phyloP scores from a whole-genome alignment of 805 yeast genomes.

The Ogataea degrootiae region DNA sequence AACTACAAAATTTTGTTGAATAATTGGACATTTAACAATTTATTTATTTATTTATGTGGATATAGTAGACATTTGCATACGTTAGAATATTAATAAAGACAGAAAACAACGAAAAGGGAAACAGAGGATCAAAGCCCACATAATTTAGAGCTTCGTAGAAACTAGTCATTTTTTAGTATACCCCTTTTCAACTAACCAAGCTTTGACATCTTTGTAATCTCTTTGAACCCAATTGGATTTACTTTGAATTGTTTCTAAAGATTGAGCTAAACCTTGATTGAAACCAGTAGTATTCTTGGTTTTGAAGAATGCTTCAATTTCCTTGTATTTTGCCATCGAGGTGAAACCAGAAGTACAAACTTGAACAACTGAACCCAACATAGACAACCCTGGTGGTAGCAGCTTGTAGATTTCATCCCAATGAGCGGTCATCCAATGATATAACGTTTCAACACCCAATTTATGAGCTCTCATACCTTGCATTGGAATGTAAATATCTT shows the following conservation, averaged over 20 bases:
- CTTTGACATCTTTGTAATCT: constrained; percentile 40
- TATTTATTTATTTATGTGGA: too few species aligned
- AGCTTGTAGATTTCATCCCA: constrained; percentile 65
- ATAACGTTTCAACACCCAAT: constrained; percentile 63
- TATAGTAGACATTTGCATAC: too few species aligned
- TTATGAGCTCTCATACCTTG: constrained; percentile 60
- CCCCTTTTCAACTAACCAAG: constrained; percentile 37
- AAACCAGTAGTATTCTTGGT: constrained; percentile 50
- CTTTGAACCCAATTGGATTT: constrained; percentile 52
- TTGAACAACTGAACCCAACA: constrained; percentile 73
- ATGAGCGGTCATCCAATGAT: constrained; percentile 64
- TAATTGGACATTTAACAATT: too few species aligned
- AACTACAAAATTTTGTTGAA: too few species aligned
- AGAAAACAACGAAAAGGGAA: background rate
- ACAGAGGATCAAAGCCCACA: background rate
- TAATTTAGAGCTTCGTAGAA: background rate
- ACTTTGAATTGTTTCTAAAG: constrained; percentile 51
- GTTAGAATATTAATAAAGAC: too few species aligned
- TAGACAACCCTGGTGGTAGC: constrained; percentile 76
- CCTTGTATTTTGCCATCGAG: constrained; percentile 35
- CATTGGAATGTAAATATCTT: constrained; percentile 57
- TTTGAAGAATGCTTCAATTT: constrained; percentile 42
- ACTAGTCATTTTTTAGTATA: constrained; percentile 14
- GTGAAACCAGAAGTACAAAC: constrained; percentile 45
- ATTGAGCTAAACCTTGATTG: constrained; percentile 53